A percentile compares a stretch with the other conserved stretches of the same genome.
phyloP scores from a whole-genome alignment of 1,139 yeast species.

The Candida anutae region DNA sequence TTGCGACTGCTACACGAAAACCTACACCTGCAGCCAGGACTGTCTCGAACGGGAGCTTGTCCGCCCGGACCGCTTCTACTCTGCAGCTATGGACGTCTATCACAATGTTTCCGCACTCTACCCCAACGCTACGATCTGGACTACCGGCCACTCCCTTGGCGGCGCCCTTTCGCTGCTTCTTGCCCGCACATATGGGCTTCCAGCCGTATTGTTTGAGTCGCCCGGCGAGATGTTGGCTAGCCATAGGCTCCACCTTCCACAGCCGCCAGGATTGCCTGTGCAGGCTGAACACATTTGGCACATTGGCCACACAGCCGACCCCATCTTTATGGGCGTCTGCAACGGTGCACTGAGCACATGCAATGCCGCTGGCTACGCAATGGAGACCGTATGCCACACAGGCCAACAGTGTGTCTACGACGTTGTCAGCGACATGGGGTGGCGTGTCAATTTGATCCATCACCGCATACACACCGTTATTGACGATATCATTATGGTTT shows the following conservation, averaged over 20 bases:
- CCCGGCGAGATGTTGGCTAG: conserved; percentile 90
- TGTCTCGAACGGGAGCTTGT: conserved; percentile 76
- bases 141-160: conserved; percentile 93
- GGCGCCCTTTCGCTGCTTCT: conserved; percentile 78
- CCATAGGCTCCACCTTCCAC: conserved; percentile 77
- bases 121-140: conserved; percentile 62
- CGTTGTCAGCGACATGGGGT: conserved; percentile 80
- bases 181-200: conserved; percentile 86
- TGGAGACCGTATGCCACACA: conserved; percentile 95
- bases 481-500: conserved; percentile 64
- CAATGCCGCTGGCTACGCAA: conserved; percentile 89
- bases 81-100: conserved; percentile 72
- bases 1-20: conserved; percentile 83
- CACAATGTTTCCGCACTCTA: conserved; percentile 60
- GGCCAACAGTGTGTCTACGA: conserved; percentile 88
- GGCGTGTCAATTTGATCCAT: conserved; percentile 83
- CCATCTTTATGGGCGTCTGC: conserved; percentile 94
- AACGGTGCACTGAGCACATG: conserved; percentile 91
- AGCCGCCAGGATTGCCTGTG: conserved; percentile 83
- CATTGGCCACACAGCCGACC: conserved; percentile 95
- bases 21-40: conserved; percentile 83
- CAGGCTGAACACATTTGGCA: conserved; percentile 87
- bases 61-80: conserved; percentile 73
- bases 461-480: conserved; percentile 91
- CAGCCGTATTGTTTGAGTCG: conserved; percentile 85